A percentile compares a stretch with the other conserved stretches of the same genome.
Evolutionary conservation across 2,329 filamentous ascomycete species (phyloP).

Genomic region (Aspergillus sp.): DNA sequence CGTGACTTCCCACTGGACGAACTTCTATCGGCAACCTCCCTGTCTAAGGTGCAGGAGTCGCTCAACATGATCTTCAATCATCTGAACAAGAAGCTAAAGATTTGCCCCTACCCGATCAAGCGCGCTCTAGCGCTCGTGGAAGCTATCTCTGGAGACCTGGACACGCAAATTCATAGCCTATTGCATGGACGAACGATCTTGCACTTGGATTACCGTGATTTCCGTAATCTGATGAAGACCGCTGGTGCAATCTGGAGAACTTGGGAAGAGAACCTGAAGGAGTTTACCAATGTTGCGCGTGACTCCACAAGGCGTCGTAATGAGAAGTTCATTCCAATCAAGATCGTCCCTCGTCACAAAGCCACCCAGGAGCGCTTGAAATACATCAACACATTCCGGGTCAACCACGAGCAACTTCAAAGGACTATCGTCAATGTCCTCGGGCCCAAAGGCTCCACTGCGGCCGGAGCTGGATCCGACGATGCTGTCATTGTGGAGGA

Average conservation of each 20-base stretch:
- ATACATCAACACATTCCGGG: conserved; percentile 91
- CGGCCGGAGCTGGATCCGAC: conserved; percentile 46
- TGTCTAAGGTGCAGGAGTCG: conserved; percentile 85
- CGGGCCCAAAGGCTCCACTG: conserved; percentile 65
- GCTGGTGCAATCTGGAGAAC: conserved; percentile 82
- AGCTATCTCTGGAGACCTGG: conserved; percentile 90
- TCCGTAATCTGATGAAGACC: conserved; percentile 77
- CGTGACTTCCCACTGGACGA: conserved; percentile 96
- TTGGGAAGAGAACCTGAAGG: conserved; percentile 96
- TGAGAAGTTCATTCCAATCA: conserved; percentile 98
- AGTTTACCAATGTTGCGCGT: conserved; percentile 95
- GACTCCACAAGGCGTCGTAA: conserved; percentile 91
- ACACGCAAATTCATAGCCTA: conserved; percentile 78
- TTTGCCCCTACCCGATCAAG: conserved; percentile 91
- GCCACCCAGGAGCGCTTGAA: conserved; percentile 87
- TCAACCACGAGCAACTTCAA: conserved; percentile 96
- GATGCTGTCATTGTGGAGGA: conserved; percentile 78
- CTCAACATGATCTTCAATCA: conserved; percentile 87
- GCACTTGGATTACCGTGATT: conserved; percentile 88
- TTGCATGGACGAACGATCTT: conserved; percentile 85
- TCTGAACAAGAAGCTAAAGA: conserved; percentile 95
- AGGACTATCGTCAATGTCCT: conserved; percentile 96
- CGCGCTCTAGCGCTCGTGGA: conserved; percentile 92
- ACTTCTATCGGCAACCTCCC: conserved; percentile 82
- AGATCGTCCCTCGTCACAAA: conserved; percentile 82